These are phyloP conservation scores for Saccharomyces hybrid DNA, from an alignment of 1,139 yeast species.

Conservation along the genomic window DNA sequence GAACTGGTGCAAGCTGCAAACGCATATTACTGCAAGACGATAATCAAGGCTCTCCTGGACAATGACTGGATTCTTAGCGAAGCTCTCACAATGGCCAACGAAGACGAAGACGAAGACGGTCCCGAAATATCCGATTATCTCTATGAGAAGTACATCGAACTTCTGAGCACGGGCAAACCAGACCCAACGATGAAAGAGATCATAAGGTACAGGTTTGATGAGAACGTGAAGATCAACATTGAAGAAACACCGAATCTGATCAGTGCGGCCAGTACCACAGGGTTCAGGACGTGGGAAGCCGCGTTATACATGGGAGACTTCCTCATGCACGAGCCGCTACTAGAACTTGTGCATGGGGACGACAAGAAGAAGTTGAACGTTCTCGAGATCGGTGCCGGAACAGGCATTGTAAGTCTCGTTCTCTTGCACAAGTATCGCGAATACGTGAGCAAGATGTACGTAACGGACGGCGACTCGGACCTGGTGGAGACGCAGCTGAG, in stretches of 20 bases:
- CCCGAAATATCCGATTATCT: constrained; percentile 36
- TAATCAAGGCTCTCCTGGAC: constrained; percentile 39
- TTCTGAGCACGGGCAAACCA: constrained; percentile 38
- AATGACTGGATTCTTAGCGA: background rate
- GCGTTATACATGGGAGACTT: constrained; percentile 58
- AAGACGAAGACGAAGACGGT: constrained; percentile 5
- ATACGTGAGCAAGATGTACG: constrained; percentile 33
- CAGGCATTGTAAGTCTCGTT: constrained; percentile 73
- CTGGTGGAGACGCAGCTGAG: constrained; percentile 46
- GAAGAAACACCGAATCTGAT: constrained; percentile 58
- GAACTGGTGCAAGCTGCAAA: constrained; percentile 30
- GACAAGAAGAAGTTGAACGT: constrained; percentile 24
- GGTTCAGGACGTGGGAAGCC: constrained; percentile 92
- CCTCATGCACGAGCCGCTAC: constrained; percentile 28
- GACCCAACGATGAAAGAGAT: constrained; percentile 43
- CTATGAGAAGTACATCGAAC: constrained; percentile 45
- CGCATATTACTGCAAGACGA: constrained; percentile 43
- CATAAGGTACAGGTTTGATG: constrained; percentile 39
- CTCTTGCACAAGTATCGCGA: constrained; percentile 30
- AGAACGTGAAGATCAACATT: constrained; percentile 36
- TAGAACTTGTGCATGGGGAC: background rate
- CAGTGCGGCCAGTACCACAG: constrained; percentile 76
- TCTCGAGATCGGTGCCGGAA: constrained; percentile 82
- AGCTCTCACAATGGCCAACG: constrained; percentile 18
- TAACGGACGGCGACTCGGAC: constrained; percentile 73